phyloP scores from a whole-genome alignment of 805 yeast genomes.

The Cyberlindnera xishuangbannaensis region DNA sequence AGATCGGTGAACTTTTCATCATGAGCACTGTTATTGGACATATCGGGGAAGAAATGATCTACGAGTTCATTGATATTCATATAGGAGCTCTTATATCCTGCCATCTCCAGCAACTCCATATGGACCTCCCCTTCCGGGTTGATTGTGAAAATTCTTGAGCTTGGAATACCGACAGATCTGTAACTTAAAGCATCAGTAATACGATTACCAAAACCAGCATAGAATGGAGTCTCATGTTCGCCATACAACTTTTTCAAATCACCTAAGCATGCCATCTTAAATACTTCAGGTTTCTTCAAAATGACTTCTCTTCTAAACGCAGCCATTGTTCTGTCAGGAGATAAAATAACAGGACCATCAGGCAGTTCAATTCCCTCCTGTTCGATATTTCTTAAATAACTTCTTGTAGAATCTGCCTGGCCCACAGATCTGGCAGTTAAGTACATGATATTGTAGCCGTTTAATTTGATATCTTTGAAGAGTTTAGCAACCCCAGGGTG shows the following conservation, averaged over 20 bases:
- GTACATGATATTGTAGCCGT: constrained; percentile 92
- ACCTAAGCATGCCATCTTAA: constrained; percentile 92
- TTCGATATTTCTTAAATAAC: constrained; percentile 68
- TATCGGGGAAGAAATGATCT: constrained; percentile 96
- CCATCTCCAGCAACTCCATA: constrained; percentile 90
- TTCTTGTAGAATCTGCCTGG: constrained; percentile 86
- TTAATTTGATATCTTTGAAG: constrained; percentile 77
- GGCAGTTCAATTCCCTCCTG: constrained; percentile 78
- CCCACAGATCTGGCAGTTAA: constrained; percentile 95
- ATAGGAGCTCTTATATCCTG: constrained; percentile 87
- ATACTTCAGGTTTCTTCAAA: constrained; percentile 93
- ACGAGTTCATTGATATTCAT: constrained; percentile 88
- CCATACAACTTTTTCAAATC: constrained; percentile 75
- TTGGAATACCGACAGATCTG: constrained; percentile 88
- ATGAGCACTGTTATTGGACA: constrained; percentile 26
- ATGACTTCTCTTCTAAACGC: constrained; percentile 90
- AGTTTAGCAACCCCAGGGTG: constrained; percentile 92
- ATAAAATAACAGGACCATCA: constrained; percentile 85
- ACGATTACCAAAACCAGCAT: constrained; percentile 96
- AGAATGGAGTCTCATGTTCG: constrained; percentile 68
- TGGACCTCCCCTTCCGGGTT: constrained; percentile 96
- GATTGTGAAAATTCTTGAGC: constrained; percentile 90
- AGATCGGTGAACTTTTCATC: constrained; percentile 68
- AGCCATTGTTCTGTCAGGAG: constrained; percentile 96
- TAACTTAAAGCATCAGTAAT: constrained; percentile 96